Conservation (phyloP, 345 rosid genomes). For the Diplotaxis tenuifolia region DNA sequence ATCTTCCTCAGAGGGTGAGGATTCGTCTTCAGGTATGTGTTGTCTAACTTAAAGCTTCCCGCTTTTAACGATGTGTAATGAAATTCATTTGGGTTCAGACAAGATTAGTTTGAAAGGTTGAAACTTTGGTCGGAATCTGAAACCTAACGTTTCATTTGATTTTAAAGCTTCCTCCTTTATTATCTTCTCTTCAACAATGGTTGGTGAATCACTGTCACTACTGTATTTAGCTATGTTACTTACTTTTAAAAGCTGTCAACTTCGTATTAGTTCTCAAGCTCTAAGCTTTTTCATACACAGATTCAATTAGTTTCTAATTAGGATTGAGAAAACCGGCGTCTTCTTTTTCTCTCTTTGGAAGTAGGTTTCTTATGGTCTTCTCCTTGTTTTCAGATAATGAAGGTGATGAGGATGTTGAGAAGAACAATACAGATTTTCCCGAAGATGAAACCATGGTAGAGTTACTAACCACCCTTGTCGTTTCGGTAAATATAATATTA, state of each 20-base stretch:
- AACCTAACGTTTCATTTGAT: slow-evolving; percentile 1
- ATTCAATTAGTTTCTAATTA: not conserved
- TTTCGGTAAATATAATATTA: not conserved
- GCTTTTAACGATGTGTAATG: not conserved
- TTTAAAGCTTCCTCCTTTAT: slow-evolving; percentile 7
- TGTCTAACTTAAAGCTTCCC: not conserved
- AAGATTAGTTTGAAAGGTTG: not conserved
- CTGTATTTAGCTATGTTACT: slow-evolving; percentile 2
- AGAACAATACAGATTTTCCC: slow-evolving; percentile 35
- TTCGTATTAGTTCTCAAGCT: not conserved
- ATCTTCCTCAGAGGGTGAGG: slow-evolving; percentile 51
- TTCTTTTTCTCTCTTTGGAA: not conserved
- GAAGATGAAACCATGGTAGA: slow-evolving; percentile 36
- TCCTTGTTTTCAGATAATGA: slow-evolving; percentile 47
- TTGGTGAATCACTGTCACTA: slow-evolving; percentile 12
- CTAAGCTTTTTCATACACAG: not conserved
- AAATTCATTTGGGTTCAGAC: not conserved
- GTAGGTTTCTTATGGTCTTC: slow-evolving; percentile 2
- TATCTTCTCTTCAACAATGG: slow-evolving; percentile 7
- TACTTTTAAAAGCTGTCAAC: slow-evolving; percentile 1
- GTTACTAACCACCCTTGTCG: slow-evolving; percentile 32
- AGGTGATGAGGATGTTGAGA: slow-evolving; percentile 45
- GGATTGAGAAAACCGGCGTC: not conserved
- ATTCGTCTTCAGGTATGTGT: slow-evolving; percentile 49
- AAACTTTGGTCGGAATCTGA: not conserved